Base-by-base conservation (phyloP, 257 asterid species). In the Primulina eburnea region DNA sequence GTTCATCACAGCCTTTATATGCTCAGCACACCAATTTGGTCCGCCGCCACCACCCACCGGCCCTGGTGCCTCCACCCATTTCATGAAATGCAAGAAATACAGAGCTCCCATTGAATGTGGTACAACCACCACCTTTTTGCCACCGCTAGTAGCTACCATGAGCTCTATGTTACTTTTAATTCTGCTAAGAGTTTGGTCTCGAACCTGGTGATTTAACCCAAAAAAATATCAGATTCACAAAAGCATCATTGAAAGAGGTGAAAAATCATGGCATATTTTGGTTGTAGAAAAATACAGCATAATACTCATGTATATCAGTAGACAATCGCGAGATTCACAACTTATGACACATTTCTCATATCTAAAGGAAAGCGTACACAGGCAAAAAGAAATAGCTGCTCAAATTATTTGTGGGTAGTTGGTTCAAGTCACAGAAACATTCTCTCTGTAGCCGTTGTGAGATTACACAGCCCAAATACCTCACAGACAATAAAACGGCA, bases 41-140 rank as follows among this genome's bases (percentile, higher is more conserved):
- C 95, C 96, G 69, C 96, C 95, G n/a, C 88, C 96, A 69, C 96
- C 96, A 12, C 96, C 96, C 88, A 86, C 61, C 24, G 95, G 95
- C 43, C 80, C 80, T 5, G 95, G 88, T 59, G 90, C 89, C 75
- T 89, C 96, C 59, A 89, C 96, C 95, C 96, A 89, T 76, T 89
- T 89, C 96, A 89, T 89, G 80, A 89, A 89, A 80, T 90, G 95
- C 82, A 90, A 75, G 87, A 90, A 87, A 78, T 87, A 90, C 65
- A 87, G 76, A 77, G 71, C 90, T 67, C 96, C 95, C 96, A 90
- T 90, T 20, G 96, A 90, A 76, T 90, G 96, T 29, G 96, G 92
- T 65, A 89, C 85, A 64, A 87, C 85, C 63, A 87, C 96, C 67
- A 79, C 96, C 79, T 87, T 90, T 70, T 84, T 84, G 28, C 92